A percentile compares a stretch with the other conserved stretches of the same genome.
Conservation (phyloP, 306 rosid genomes). For the Arachis hypogaea region DNA sequence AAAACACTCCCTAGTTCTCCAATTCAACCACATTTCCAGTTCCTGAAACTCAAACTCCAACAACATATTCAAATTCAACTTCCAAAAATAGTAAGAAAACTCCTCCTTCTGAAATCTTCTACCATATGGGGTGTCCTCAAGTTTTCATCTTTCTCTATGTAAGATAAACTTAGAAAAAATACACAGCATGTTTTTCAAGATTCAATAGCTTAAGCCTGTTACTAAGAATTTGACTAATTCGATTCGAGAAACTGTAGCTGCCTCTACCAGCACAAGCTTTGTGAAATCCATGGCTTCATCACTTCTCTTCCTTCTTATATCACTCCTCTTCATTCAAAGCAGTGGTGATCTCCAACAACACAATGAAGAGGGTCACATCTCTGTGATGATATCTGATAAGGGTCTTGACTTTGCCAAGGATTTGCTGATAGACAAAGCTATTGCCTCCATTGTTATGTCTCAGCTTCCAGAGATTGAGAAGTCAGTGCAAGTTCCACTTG, state of each 20-base stretch:
- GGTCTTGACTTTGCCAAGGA: constrained; percentile 86
- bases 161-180: neutral
- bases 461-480: constrained; percentile 66
- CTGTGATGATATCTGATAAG: constrained; percentile 61
- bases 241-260: too few relatives aligned
- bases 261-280: constrained; percentile 37
- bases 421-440: constrained; percentile 56
- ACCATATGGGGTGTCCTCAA: constrained; percentile 22
- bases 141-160: constrained; percentile 22
- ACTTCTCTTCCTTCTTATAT: constrained; percentile 36
- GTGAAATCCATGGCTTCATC: constrained; percentile 44
- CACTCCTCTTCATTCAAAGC: constrained; percentile 43
- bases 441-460: constrained; percentile 63
- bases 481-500: constrained; percentile 54
- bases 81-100: constrained; percentile 12
- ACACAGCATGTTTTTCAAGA: neutral
- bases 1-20: constrained; percentile 16
- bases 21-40: constrained; percentile 5
- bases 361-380: constrained; percentile 66
- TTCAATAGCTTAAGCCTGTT: neutral
- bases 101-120: neutral
- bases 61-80: neutral
- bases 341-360: constrained; percentile 41
- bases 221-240: too few relatives aligned
- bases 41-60: constrained; percentile 26